Evolutionary conservation across 140 eudicot genomes (phyloP), one percentile per base, ranked within the genome.

Genomic region (Cichorium intybus): DNA sequence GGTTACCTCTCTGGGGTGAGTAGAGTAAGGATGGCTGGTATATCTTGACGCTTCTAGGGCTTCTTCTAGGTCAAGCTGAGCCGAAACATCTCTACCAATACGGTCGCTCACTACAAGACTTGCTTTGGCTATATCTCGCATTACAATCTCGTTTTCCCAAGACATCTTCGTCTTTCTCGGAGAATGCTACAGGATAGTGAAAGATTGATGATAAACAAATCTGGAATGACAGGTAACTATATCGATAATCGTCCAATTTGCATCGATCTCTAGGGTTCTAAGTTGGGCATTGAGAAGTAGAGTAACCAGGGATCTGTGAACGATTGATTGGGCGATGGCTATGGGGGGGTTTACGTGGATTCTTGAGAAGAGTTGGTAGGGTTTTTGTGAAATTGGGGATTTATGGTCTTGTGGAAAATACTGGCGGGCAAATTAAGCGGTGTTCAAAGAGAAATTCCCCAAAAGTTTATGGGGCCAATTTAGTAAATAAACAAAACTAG

Each of bases 41-140:
- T 88, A 93, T 84, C 97, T 80, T 20, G 99, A 81, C 74, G 99
- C 97, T 84, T 89, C 99, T 0, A 93, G 72, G 15, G 97, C 75
- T 72, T 93, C 99, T 79, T 93, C 99, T 20, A 93, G 82, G 70
- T 93, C 99, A 63, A 75, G 80, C 65, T 86, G 97, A 14, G 85
- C 62, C 3, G 94, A 80, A 2, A 89, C 85, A 47, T 93, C 99
- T 62, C 89, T 71, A 24, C 85, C 91, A 27, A 84, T 86, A 28
- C 94, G 81, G 72, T 93, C 93, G 54, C 90, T 83, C 22, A 93
- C 87, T 5, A 81, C 88, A 9, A 88, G 71, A 22, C 97, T 86
- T 15, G 99, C 99, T 35, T 86, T 81, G 17, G 82, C 62, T 23
- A 93, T 86, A 60, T 93, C 99, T 28, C 90, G 83, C 82, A 85